These are phyloP conservation scores for Cryptococcus wingfieldii DNA, from an alignment of 1,284 basidiomycete species.

Conservation along the genomic window DNA sequence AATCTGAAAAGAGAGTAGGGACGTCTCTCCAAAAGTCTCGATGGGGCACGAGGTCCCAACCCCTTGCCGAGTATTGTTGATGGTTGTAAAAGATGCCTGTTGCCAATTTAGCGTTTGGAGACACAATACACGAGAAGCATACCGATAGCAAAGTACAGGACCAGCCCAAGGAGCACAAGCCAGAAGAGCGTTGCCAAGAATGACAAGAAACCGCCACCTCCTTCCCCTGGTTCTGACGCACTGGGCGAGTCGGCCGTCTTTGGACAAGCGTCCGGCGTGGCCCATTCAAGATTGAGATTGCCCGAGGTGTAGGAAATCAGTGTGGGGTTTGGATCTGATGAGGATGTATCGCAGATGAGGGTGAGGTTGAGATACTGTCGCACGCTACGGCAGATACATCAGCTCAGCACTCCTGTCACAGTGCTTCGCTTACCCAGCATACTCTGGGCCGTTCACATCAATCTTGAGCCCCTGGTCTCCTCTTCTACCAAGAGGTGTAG, in stretches of 20 bases:
- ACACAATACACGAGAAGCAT: conserved; percentile 6
- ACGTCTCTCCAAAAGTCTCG: conserved; percentile 50
- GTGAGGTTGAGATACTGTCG: conserved; percentile 38
- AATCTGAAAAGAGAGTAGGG: conserved; percentile 38
- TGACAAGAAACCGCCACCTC: conserved; percentile 30
- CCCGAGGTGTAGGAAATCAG: conserved; percentile 38
- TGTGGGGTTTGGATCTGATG: conserved; percentile 24
- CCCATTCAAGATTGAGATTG: conserved; percentile 38
- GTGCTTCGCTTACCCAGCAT: conserved; percentile 39
- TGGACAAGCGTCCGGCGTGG: conserved; percentile 43
- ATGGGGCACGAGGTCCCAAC: conserved; percentile 49
- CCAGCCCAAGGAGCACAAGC: conserved; percentile 30
- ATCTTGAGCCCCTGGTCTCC: conserved; percentile 35
- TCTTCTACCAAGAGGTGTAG: conserved; percentile 23
- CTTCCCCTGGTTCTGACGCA: conserved; percentile 10
- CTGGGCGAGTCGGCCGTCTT: conserved; percentile 11
- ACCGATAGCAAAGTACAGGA: conserved; percentile 45
- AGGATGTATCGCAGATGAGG: conserved; percentile 28
- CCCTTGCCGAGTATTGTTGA: conserved; percentile 48
- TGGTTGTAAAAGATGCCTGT: conserved; percentile 50
- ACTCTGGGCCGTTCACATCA: conserved; percentile 33
- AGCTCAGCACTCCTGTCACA: neutral
- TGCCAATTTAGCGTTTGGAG: conserved; percentile 1
- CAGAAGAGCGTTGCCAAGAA: conserved; percentile 45
- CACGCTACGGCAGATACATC: conserved; percentile 8